phyloP scores from a whole-genome alignment of 2,329 filamentous ascomycete species.

The Dryadomyces sulphureus region DNA sequence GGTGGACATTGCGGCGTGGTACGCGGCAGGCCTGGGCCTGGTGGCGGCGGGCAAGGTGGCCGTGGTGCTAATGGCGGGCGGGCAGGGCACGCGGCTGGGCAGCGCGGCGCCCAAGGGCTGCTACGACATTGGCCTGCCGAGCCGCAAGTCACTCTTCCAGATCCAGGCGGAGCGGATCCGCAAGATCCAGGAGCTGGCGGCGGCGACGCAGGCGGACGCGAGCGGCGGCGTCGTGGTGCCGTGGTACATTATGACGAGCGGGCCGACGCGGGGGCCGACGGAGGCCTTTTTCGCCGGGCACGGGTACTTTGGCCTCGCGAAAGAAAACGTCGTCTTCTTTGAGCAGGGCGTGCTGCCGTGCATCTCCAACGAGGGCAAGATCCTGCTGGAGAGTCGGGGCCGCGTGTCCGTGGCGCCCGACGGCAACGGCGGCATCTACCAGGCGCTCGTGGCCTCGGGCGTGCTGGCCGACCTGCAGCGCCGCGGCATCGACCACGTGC shows the following conservation, averaged over 20 bases:
- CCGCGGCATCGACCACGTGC: conserved; percentile 85
- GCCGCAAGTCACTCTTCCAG: conserved; percentile 89
- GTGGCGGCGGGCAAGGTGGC: conserved; percentile 61
- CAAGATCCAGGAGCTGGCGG: conserved; percentile 70
- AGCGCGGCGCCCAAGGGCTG: conserved; percentile 95
- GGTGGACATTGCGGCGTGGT: conserved; percentile 71
- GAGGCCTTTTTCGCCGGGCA: conserved; percentile 84
- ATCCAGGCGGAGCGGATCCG: conserved; percentile 90
- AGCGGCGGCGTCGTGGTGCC: conserved; percentile 53
- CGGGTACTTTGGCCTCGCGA: conserved; percentile 76
- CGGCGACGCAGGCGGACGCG: conserved; percentile 36
- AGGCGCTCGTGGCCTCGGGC: conserved; percentile 67
- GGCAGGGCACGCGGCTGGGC: conserved; percentile 86
- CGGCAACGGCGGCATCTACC: conserved; percentile 93
- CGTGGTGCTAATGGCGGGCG: conserved; percentile 93
- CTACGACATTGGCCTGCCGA: conserved; percentile 90
- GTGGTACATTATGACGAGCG: conserved; percentile 99
- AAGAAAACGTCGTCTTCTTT: conserved; percentile 81
- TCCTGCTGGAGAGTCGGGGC: conserved; percentile 78
- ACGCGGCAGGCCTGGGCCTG: conserved; percentile 66
- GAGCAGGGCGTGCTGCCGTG: conserved; percentile 95
- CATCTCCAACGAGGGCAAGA: conserved; percentile 96
- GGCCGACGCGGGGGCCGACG: conserved; percentile 82
- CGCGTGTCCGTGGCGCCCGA: conserved; percentile 92
- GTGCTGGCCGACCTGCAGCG: conserved; percentile 78